These are phyloP conservation scores for Lentinula detonsa DNA, from an alignment of 768 basidiomycete species.

Conservation along the genomic window DNA sequence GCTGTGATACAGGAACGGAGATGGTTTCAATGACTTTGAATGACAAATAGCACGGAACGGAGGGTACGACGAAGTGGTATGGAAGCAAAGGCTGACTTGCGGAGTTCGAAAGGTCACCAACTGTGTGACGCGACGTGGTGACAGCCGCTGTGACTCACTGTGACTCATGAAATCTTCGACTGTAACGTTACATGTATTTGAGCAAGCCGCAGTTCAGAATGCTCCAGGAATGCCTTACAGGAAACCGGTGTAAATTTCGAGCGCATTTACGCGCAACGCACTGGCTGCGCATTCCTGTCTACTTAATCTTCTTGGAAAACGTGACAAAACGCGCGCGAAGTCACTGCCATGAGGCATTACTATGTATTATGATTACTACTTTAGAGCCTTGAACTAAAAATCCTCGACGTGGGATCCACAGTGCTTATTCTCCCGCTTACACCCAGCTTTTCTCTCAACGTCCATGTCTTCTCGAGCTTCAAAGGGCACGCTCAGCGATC, in stretches of 20 bases:
- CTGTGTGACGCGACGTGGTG: background rate
- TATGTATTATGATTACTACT: background rate
- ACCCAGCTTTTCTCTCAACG: background rate
- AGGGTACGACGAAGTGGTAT: background rate
- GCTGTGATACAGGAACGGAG: conserved; percentile 8
- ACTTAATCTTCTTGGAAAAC: background rate
- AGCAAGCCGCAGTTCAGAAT: background rate
- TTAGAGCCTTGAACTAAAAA: background rate
- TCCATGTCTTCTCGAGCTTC: background rate
- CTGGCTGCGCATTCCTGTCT: background rate
- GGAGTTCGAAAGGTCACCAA: background rate
- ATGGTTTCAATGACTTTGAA: background rate
- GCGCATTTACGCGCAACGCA: background rate
- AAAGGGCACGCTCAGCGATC: background rate
- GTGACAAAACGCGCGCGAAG: background rate
- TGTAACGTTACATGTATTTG: too few species aligned
- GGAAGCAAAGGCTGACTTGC: background rate
- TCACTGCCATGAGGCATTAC: background rate
- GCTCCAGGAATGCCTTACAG: background rate
- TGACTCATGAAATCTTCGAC: background rate
- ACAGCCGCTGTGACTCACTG: background rate
- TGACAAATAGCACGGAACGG: background rate
- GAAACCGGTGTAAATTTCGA: too few species aligned
- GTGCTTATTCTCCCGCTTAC: background rate
- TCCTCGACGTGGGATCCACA: background rate